Base-by-base conservation (phyloP, 1,284 basidiomycete genomes). In the Ustilago bromivora region DNA sequence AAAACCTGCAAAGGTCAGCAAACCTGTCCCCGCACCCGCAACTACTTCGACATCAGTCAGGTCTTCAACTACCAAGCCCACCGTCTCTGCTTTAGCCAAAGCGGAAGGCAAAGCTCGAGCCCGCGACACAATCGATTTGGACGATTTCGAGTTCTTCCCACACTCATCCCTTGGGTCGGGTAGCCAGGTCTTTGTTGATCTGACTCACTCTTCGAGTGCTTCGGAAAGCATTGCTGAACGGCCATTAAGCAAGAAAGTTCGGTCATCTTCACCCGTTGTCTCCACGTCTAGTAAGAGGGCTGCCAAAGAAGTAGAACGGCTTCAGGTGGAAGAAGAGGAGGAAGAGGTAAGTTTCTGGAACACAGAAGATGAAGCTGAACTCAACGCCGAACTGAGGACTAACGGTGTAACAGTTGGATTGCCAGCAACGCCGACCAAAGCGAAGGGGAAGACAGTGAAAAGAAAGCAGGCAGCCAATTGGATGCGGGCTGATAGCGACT, bases 121-220 rank as follows among this genome's bases (percentile, higher is more conserved):
- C 12, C 43, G 19, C 17, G 15, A 46, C 43, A 7, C 4, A 4
- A n/a, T 62, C 6, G 60, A 68, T 36, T 49, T 47, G 4, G 46
- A 49, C 12, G 57, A 55, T 28, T 49, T 66, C 19, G n/a, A 56
- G 28, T 28, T 46, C 1, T 66, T 40, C 40, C 31, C 57, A 3
- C 32, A 23, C 4, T 41, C 52, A 15, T 55, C 57, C 1, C 64
- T 40, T 31, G 49, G 49, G 6, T 51, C 49, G 31, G 49, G 49
- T 17, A 51, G 31, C 1, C 52, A 58, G 13, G 57, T 71, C 4
- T 17, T 57, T 28, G 55, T 71, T 11, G 68, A 71, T 49, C 59
- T 71, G 2, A 61, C 67, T 3, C 52, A 32, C 3, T 61, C 53
- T 10, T 71, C 62, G 9, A 28, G 52, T 12, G 40, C 62, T n/a